Evolutionary conservation across 768 basidiomycete genomes (phyloP).

Genomic region (Infundibulicybe gibba): DNA sequence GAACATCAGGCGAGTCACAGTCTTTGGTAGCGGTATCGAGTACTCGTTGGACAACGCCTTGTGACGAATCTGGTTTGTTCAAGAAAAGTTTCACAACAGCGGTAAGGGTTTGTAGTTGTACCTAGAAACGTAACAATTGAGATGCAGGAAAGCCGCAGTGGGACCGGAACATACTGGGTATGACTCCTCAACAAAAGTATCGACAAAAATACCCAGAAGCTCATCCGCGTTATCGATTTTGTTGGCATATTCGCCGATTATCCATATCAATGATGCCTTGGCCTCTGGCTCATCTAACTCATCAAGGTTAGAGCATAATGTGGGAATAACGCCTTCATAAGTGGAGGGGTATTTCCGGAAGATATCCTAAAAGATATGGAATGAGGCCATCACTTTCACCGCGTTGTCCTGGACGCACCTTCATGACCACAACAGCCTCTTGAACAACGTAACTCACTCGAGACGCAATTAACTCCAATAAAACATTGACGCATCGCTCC

Average conservation of each 20-base stretch:
- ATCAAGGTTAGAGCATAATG: conserved; percentile 90
- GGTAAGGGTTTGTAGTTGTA: conserved; percentile 81
- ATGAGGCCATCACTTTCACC: not conserved
- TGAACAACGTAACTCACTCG: conserved; percentile 97
- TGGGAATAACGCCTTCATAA: conserved; percentile 97
- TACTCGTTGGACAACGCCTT: conserved; percentile 88
- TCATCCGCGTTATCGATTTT: conserved; percentile 98
- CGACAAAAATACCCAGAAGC: conserved; percentile 84
- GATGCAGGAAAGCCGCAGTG: conserved; percentile 1
- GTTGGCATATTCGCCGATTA: conserved; percentile 96
- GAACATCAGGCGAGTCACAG: conserved; percentile 94
- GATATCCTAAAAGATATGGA: conserved; percentile 66
- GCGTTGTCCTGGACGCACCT: conserved; percentile 45
- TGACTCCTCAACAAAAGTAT: conserved; percentile 90
- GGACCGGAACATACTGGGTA: conserved; percentile 61
- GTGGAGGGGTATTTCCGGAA: conserved; percentile 96
- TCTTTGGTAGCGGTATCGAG: conserved; percentile 94
- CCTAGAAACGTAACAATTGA: conserved; percentile 27
- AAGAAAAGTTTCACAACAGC: conserved; percentile 97
- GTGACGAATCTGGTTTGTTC: conserved; percentile 91
- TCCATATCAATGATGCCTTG: conserved; percentile 98
- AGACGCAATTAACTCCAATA: conserved; percentile 90
- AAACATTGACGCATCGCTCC: conserved; percentile 91
- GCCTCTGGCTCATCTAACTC: conserved; percentile 98
- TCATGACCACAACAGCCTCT: conserved; percentile 98